Percentiles rank a stretch among this genome's conserved stretches.
Evolutionary conservation across 306 rosid species (phyloP).

Genomic region (Purshia tridentata): DNA sequence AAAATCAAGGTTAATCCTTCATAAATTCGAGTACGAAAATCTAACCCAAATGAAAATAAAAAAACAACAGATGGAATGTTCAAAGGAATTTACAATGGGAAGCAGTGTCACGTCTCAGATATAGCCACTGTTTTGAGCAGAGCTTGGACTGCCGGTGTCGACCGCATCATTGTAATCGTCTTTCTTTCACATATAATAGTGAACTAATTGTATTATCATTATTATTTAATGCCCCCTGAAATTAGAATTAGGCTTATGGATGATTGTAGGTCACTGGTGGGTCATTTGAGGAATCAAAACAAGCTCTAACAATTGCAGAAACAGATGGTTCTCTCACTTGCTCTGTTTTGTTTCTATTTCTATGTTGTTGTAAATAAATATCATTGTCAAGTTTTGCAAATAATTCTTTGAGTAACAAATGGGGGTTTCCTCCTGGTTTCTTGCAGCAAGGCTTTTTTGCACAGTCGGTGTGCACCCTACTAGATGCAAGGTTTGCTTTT

Average conservation of each 20-base stretch:
- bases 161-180: constrained; percentile 69
- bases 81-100: constrained; percentile 85
- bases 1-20: not conserved
- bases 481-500: constrained; percentile 75
- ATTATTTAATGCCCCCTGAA: not conserved
- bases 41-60: not conserved
- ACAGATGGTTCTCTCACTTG: constrained; percentile 60
- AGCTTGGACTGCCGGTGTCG: constrained; percentile 91
- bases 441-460: constrained; percentile 82
- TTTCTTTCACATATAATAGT: not conserved
- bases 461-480: constrained; percentile 99
- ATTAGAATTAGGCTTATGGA: constrained; percentile 27
- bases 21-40: not conserved
- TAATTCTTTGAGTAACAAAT: not conserved
- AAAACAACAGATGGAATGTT: constrained; percentile 84
- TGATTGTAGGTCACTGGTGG: constrained; percentile 84
- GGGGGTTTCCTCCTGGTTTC: not conserved
- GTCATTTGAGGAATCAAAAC: constrained; percentile 87
- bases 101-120: constrained; percentile 78
- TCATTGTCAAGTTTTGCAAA: not conserved
- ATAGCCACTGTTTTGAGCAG: constrained; percentile 72
- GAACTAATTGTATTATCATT: not conserved
- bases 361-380: not conserved
- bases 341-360: not conserved
- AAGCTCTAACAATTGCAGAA: constrained; percentile 87